Evolutionary conservation across 345 rosid genomes (phyloP).

Genomic region (Gossypium bickii): DNA sequence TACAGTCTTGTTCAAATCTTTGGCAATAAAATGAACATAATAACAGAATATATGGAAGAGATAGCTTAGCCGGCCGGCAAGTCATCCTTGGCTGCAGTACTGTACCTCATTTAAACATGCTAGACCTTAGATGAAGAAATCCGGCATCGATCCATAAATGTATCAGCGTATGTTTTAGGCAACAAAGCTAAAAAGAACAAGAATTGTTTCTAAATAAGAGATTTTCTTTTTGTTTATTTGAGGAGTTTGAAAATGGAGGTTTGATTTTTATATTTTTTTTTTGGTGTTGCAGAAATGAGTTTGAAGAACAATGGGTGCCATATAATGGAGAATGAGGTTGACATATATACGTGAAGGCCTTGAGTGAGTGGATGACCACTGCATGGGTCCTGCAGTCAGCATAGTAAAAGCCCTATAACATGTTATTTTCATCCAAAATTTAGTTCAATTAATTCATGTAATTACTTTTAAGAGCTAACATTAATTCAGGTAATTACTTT

Average conservation of each 20-base stretch:
- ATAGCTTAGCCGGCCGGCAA: conserved; percentile 26
- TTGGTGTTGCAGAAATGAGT: no score
- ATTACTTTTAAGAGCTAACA: no score
- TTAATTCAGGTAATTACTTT: no score
- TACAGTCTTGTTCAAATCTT: no score
- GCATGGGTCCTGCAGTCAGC: background rate
- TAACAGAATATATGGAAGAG: background rate
- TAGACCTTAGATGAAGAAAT: conserved; percentile 28
- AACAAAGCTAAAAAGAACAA: no score
- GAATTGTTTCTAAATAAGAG: no score
- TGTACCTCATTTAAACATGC: conserved; percentile 29
- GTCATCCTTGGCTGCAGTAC: conserved; percentile 49
- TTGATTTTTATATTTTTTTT: background rate
- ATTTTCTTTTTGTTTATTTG: background rate
- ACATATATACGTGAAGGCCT: background rate
- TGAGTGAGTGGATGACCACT: background rate
- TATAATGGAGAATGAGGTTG: background rate
- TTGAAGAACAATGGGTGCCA: background rate
- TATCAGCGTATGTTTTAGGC: no score
- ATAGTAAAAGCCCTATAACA: background rate
- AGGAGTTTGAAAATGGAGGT: background rate
- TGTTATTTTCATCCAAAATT: background rate
- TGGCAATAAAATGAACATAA: background rate
- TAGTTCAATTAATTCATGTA: no score
- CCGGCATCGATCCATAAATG: background rate